phyloP scores from a whole-genome alignment of 106 monocot genomes.

The Gastrodia elata region DNA sequence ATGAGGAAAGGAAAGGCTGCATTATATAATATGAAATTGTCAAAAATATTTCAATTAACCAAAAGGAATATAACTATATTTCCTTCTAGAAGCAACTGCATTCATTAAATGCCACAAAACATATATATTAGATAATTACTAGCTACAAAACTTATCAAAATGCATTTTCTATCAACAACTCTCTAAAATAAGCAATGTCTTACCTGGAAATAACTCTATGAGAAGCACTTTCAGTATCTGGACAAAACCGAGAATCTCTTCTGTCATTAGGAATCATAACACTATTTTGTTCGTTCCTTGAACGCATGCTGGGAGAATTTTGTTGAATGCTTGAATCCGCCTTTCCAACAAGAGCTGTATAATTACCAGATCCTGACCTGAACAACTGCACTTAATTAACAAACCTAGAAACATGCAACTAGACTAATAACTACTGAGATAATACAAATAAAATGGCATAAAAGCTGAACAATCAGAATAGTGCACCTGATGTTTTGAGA shows the following conservation, averaged over 20 bases:
- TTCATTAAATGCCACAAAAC: background rate
- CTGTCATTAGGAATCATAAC: conserved; percentile 25
- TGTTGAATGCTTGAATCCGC: conserved; percentile 29
- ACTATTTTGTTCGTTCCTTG: conserved; percentile 41
- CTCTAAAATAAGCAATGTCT: background rate
- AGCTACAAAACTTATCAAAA: background rate
- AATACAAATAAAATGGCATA: background rate
- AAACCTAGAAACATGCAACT: background rate
- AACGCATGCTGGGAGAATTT: conserved; percentile 14
- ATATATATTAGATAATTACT: background rate
- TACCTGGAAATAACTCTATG: conserved; percentile 35
- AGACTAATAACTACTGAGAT: background rate
- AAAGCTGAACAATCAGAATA: background rate
- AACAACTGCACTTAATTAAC: conserved; percentile 6
- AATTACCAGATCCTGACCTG: conserved; percentile 36
- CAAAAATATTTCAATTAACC: background rate
- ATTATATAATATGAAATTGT: background rate
- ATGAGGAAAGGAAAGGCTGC: background rate
- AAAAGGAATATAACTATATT: background rate
- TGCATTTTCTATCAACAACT: background rate
- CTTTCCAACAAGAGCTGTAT: conserved; percentile 7
- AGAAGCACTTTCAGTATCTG: conserved; percentile 16
- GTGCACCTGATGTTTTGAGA: conserved; percentile 38
- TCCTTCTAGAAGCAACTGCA: too few relatives aligned
- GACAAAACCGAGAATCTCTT: conserved; percentile 23